Evolutionary conservation across 1,284 basidiomycete species (phyloP), one percentile per base, ranked within the genome.

Genomic region (Termitomyces sp.): DNA sequence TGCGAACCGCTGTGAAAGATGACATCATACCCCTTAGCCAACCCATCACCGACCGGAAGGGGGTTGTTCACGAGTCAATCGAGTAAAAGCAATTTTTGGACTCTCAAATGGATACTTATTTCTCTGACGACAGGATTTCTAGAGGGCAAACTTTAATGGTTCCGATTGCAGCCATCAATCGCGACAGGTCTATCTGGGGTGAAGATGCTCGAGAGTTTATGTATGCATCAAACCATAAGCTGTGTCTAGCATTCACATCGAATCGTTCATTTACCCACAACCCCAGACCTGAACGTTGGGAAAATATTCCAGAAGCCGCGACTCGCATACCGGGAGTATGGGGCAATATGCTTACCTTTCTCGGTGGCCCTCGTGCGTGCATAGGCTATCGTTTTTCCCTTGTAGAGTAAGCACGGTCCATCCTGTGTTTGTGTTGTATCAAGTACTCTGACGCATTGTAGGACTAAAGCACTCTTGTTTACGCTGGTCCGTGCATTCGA

Each of bases 341-440:
- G 76, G 72, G 76, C 16, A 76, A 85, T 58, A 54, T 79, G 59
- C 66, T 86, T 44, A 77, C 78, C 1, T 88, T 88, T 72, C 58
- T 81, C 5, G 79, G 78, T 18, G 84, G 84, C 1, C 75, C 80
- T 9, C 74, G 75, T 34, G 73, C 80, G 1, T 86, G 83, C 60
- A 84, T 86, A 39, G 86, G 86, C 0, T 88, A 83, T 62, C 77
- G 83, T 6, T 88, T 89, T 61, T 76, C 86, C 1, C 60, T 88
- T 19, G 71, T 80, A n/a, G 86, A 89, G 80, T 82, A 57, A 50
- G 72, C 26, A 42, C 11, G 13, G 24, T 31, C 31, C 24, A 37
- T 3, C 21, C 5, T 49, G 24, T 42, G 13, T 24, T 26, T 13
- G 21, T n/a, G 34, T 50, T n/a, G 34, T 50, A 33, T 21, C 26